Conservation (phyloP, 2,329 filamentous ascomycete genomes). For the Pseudocercospora vitis region DNA sequence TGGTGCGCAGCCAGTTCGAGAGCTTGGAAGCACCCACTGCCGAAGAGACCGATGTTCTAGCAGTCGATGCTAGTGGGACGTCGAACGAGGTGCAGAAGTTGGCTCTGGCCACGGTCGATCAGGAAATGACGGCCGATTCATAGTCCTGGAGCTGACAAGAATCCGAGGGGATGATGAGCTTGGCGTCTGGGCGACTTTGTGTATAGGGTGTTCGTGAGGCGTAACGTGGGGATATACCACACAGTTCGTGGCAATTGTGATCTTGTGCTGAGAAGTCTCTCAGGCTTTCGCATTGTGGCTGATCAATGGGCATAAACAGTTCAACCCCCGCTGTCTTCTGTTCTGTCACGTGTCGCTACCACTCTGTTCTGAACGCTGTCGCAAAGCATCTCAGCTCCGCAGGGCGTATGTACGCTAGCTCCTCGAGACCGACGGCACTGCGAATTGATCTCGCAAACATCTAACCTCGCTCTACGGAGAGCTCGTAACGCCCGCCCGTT, state of each 20-base stretch:
- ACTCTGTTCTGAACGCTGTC: too few relatives aligned
- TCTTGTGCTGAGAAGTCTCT: neutral
- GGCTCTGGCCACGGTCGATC: conserved; percentile 43
- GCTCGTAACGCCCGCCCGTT: conserved; percentile 3
- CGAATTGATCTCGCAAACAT: too few relatives aligned
- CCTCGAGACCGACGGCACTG: too few relatives aligned
- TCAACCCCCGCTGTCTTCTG: neutral
- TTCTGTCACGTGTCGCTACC: too few relatives aligned
- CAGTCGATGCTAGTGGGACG: conserved; percentile 48
- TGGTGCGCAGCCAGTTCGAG: conserved; percentile 91
- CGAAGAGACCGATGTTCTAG: conserved; percentile 51
- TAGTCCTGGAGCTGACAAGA: neutral
- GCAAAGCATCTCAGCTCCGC: too few relatives aligned
- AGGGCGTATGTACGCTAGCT: too few relatives aligned
- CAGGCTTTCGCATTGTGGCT: too few relatives aligned
- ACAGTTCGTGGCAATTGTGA: neutral
- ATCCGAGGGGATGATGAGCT: neutral
- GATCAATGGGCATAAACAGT: neutral
- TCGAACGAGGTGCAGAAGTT: conserved; percentile 43
- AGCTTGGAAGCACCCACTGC: conserved; percentile 77
- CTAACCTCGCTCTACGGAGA: conserved; percentile 6
- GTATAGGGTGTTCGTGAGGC: neutral
- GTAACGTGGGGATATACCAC: conserved; percentile 16
- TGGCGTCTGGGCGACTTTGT: neutral
- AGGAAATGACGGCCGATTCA: conserved; percentile 33